Evolutionary conservation across 768 basidiomycete species (phyloP).

Genomic region (Boletus reticulatus): DNA sequence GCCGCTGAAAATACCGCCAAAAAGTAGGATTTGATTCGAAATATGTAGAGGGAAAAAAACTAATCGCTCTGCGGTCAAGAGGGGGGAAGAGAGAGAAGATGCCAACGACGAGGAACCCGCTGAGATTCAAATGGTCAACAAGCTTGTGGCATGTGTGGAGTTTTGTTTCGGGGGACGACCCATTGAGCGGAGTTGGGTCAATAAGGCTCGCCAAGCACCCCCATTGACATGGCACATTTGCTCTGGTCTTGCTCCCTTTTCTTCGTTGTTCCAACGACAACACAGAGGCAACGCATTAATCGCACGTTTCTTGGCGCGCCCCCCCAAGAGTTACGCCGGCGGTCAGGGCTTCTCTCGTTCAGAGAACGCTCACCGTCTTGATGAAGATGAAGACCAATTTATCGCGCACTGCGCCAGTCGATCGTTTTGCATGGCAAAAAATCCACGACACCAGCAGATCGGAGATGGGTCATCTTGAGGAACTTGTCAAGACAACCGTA

Average conservation of each 20-base stretch:
- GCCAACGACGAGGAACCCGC: not conserved
- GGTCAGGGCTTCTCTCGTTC: not conserved
- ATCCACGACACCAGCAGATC: conserved; percentile 2
- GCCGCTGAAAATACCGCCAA: not conserved
- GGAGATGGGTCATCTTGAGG: conserved; percentile 2
- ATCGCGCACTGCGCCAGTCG: not conserved
- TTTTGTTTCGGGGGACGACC: conserved; percentile 5
- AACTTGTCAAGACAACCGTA: conserved; percentile 11
- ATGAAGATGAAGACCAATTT: conserved; percentile 5
- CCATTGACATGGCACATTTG: too few relatives aligned
- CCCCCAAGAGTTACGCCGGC: not conserved
- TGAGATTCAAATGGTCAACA: not conserved
- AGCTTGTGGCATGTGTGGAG: conserved; percentile 12
- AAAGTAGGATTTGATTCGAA: too few relatives aligned
- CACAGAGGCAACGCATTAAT: not conserved
- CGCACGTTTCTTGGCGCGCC: conserved; percentile 8
- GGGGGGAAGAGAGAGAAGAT: too few relatives aligned
- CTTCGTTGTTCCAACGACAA: not conserved
- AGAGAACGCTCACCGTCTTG: conserved; percentile 10
- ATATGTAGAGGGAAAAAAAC: too few relatives aligned
- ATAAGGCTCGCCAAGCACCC: conserved; percentile 3
- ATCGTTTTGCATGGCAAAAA: not conserved
- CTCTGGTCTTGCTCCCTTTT: not conserved
- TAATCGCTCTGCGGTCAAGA: too few relatives aligned
- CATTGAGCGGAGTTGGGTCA: conserved; percentile 20